A percentile compares a stretch with the other conserved stretches of the same genome.
phyloP scores from a whole-genome alignment of 306 rosid species.

The Fagus sylvatica region DNA sequence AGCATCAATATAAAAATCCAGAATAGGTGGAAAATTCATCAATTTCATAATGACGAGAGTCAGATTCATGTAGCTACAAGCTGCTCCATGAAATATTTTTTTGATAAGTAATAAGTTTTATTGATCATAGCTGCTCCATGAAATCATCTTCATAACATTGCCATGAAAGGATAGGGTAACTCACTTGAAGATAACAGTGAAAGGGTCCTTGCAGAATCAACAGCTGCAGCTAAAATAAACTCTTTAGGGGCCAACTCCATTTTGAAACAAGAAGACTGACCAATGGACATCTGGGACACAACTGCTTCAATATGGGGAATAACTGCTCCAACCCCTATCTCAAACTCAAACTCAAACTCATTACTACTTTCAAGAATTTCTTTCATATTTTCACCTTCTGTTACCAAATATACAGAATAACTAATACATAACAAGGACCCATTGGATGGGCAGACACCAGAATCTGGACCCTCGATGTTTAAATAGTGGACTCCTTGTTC shows the following conservation, averaged over 20 bases:
- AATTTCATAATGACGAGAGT: not conserved
- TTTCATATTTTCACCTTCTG: constrained; percentile 38
- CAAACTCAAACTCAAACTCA: constrained; percentile 93
- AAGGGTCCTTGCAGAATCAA: constrained; percentile 48
- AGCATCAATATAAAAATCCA: not conserved
- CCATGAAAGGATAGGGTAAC: constrained; percentile 48
- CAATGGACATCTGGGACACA: constrained; percentile 74
- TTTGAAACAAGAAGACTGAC: constrained; percentile 69
- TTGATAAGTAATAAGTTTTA: too few species aligned
- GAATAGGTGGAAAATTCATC: not conserved
- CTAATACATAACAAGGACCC: constrained; percentile 69
- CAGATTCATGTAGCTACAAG: constrained; percentile 1
- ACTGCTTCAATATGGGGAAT: constrained; percentile 60
- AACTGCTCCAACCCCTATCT: constrained; percentile 73
- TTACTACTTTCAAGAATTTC: constrained; percentile 68
- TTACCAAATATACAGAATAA: constrained; percentile 62
- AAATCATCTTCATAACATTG: constrained; percentile 3
- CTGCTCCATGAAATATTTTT: too few species aligned
- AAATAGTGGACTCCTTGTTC: constrained; percentile 30
- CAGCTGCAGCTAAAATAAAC: constrained; percentile 71
- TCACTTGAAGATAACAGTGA: constrained; percentile 70
- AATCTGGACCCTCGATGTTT: constrained; percentile 70
- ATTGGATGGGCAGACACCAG: constrained; percentile 72
- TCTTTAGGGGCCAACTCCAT: constrained; percentile 49
- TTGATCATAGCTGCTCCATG: not conserved